Percentiles rank a stretch among this genome's conserved stretches.
Evolutionary conservation across 768 basidiomycete genomes (phyloP).

Genomic region (Phaeolepiota aurea): DNA sequence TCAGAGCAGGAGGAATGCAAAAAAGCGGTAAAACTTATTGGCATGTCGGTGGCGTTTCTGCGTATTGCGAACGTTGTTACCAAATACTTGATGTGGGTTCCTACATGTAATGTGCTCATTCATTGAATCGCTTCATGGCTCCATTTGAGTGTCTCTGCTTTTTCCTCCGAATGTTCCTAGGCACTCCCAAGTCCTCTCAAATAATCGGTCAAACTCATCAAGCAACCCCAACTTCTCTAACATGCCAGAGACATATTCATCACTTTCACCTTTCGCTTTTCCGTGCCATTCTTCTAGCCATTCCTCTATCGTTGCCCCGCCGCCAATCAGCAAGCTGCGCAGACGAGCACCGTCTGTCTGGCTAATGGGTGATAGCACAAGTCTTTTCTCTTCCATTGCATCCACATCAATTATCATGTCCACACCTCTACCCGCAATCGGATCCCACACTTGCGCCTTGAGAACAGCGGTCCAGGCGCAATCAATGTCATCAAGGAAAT

Average conservation of each 20-base stretch:
- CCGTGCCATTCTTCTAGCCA: constrained; percentile 39
- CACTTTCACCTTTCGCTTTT: not conserved
- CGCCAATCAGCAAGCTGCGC: constrained; percentile 54
- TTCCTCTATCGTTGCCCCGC: constrained; percentile 55
- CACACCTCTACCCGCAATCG: constrained; percentile 21
- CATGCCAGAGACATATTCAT: constrained; percentile 26
- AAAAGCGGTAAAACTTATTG: constrained; percentile 19
- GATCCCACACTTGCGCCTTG: constrained; percentile 59
- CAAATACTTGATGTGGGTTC: no score
- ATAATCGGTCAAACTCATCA: constrained; percentile 57
- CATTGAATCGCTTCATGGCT: not conserved
- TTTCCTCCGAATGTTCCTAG: constrained; percentile 38
- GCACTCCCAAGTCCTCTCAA: constrained; percentile 50
- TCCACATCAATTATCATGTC: constrained; percentile 32
- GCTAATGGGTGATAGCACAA: constrained; percentile 32
- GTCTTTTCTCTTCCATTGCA: constrained; percentile 19
- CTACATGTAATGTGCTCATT: not conserved
- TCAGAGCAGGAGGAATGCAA: constrained; percentile 19
- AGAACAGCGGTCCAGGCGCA: constrained; percentile 66
- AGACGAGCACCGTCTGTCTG: constrained; percentile 72
- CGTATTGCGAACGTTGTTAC: not conserved
- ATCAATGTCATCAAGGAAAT: constrained; percentile 69
- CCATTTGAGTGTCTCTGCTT: constrained; percentile 11
- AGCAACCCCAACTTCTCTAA: constrained; percentile 47
- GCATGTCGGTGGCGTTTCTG: not conserved